Base-by-base conservation (phyloP, 1,139 yeast species). In the Kodamaea sp. region DNA sequence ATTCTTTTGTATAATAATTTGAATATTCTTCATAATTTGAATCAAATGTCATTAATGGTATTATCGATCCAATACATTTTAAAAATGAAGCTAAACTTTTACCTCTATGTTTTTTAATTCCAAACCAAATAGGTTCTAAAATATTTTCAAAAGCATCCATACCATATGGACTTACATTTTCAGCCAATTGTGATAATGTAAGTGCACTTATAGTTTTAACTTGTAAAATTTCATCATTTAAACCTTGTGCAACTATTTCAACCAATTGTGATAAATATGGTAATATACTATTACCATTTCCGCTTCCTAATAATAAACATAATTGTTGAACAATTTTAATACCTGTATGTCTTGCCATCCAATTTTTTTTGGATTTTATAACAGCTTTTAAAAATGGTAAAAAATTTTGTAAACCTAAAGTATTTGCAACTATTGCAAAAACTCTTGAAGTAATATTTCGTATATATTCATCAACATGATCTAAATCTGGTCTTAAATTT, bases 341-440 rank as follows among this genome's bases (percentile, higher is more conserved):
- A 44, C 97, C 97, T 0, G 96, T 87, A 48, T 87, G 95, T 35
- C 95, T 78, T 1, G 95, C 90, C 50, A 79, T 79, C 94, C 95
- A 84, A 40, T 81, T 79, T 54, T 83, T 85, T 52, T 80, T 82
- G 0, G 96, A 84, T 39, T 73, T 74, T 40, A 94, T 81, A 2
- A 88, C 94, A 0, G 97, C 96, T 44, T 73, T 78, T 27, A 92
- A 59, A 55, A 92, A 89, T 0, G 97, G 97, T 10, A 92, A 54
- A 37, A 88, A 60, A 3, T 77, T 65, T 2, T 78, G 80, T 7
- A 89, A 65, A 0, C 97, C 97, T 25, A 89, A 60, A 0, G 96
- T 79, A 38, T 79, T 78, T 0, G 96, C 90, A 2, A 86, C 92
- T 5, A 89, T 85, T 0, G 97, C 96, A 58, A 90, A 72, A 0